A percentile compares a stretch with the other conserved stretches of the same genome.
Conservation (phyloP, 2,329 filamentous ascomycete genomes). For the Fusarium sp. region DNA sequence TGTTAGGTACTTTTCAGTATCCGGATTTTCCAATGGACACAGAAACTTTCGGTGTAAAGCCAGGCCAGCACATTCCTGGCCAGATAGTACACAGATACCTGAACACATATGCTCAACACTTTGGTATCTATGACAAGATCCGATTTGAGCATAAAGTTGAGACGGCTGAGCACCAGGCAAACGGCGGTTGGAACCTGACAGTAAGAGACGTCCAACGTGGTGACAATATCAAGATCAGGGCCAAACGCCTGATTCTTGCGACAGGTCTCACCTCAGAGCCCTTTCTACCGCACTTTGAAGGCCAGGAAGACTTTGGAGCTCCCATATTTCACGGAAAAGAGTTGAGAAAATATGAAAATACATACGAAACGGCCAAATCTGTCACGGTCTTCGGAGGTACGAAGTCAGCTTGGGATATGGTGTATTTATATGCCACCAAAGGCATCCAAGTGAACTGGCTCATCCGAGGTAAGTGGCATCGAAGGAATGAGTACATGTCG, state of each 20-base stretch:
- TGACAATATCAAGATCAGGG: constrained; percentile 49
- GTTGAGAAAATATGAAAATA: constrained; percentile 56
- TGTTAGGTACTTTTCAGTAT: constrained; percentile 79
- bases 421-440: constrained; percentile 69
- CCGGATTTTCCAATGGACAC: constrained; percentile 78
- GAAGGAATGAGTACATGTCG: background rate
- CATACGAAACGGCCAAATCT: constrained; percentile 56
- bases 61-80: constrained; percentile 62
- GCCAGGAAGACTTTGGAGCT: constrained; percentile 59
- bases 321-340: constrained; percentile 65
- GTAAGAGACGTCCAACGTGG: constrained; percentile 23
- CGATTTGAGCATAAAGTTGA: constrained; percentile 56
- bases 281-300: constrained; percentile 60
- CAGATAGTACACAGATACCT: constrained; percentile 62
- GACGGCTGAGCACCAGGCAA: constrained; percentile 57
- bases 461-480: constrained; percentile 60
- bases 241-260: constrained; percentile 65
- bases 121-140: constrained; percentile 57
- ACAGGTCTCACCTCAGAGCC: constrained; percentile 66
- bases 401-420: constrained; percentile 75
- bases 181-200: constrained; percentile 56
- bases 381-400: constrained; percentile 71
- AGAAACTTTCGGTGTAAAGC: constrained; percentile 62
- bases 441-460: constrained; percentile 71
- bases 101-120: constrained; percentile 58